Evolutionary conservation across 371 early-diverging fungal genomes (phyloP).

Genomic region (Nematocida ausubeli): DNA sequence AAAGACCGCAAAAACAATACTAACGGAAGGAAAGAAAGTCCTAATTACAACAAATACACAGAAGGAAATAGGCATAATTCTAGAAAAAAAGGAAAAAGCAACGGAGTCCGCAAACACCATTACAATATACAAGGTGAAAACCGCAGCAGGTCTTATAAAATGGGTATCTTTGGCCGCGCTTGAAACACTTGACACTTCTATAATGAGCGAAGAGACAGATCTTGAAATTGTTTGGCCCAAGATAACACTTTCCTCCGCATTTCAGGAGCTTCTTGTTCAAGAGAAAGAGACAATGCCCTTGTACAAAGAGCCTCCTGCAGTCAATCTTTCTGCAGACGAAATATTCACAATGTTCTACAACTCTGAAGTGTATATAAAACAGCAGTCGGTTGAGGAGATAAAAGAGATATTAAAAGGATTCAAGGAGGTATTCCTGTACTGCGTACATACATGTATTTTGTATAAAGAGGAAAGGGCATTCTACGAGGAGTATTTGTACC

Average conservation of each 20-base stretch:
- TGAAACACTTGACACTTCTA: background rate
- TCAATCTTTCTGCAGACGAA: conserved; percentile 8
- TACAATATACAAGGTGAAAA: conserved; percentile 43
- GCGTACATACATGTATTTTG: conserved; percentile 34
- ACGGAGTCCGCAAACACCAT: background rate
- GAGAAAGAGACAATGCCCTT: conserved; percentile 1
- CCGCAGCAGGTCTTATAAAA: background rate
- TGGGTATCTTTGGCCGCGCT: conserved; percentile 30
- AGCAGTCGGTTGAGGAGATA: conserved; percentile 40
- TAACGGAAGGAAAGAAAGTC: conserved; percentile 26
- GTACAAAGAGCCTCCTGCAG: background rate
- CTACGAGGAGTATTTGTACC: conserved; percentile 17
- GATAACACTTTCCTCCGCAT: background rate
- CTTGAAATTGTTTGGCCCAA: conserved; percentile 12
- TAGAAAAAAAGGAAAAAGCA: conserved; percentile 38
- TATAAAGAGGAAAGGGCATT: conserved; percentile 43
- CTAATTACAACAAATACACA: background rate
- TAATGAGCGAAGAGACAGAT: background rate
- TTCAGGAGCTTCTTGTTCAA: background rate
- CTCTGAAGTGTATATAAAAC: background rate
- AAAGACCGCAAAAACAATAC: conserved; percentile 24
- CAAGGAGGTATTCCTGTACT: conserved; percentile 39
- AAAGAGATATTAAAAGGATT: conserved; percentile 46
- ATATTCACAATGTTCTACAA: conserved; percentile 27
- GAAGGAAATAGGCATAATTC: conserved; percentile 27